Evolutionary conservation across 1,139 yeast species (phyloP).

Genomic region (Blastobotrys apis): DNA sequence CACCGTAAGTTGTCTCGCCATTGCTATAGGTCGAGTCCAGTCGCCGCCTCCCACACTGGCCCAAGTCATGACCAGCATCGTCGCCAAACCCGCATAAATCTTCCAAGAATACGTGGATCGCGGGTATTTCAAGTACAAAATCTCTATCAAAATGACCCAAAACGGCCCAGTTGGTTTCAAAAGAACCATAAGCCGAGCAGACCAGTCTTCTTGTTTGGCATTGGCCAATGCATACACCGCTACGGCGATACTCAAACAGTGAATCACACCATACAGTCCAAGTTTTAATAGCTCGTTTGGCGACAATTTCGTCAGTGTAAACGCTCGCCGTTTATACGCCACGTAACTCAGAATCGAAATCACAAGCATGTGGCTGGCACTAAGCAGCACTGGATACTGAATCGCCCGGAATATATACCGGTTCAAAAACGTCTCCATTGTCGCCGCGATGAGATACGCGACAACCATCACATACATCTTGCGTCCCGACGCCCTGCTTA

Average conservation of each 20-base stretch:
- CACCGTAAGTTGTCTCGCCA: no score
- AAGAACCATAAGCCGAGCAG: constrained; percentile 24
- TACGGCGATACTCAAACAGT: constrained; percentile 1
- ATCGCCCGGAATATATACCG: background rate
- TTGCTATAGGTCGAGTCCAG: no score
- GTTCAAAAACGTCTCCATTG: constrained; percentile 1
- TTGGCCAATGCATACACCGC: background rate
- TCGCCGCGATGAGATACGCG: background rate
- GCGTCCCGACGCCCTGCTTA: background rate
- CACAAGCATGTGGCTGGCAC: background rate
- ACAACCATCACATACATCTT: background rate
- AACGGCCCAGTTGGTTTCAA: constrained; percentile 27
- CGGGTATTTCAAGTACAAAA: constrained; percentile 19
- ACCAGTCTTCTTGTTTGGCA: no score
- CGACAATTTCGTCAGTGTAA: background rate
- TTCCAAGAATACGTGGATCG: background rate
- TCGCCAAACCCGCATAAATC: background rate
- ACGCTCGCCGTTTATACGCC: background rate
- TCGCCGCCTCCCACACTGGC: background rate
- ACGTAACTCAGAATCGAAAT: background rate
- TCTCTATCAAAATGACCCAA: constrained; percentile 26
- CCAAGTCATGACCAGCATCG: background rate
- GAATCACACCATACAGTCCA: background rate
- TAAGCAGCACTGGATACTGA: constrained; percentile 1
- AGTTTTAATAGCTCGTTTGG: background rate